These are phyloP conservation scores for Tylopilus plumbeoviolaceoides DNA, from an alignment of 768 basidiomycete species.

Conservation along the genomic window DNA sequence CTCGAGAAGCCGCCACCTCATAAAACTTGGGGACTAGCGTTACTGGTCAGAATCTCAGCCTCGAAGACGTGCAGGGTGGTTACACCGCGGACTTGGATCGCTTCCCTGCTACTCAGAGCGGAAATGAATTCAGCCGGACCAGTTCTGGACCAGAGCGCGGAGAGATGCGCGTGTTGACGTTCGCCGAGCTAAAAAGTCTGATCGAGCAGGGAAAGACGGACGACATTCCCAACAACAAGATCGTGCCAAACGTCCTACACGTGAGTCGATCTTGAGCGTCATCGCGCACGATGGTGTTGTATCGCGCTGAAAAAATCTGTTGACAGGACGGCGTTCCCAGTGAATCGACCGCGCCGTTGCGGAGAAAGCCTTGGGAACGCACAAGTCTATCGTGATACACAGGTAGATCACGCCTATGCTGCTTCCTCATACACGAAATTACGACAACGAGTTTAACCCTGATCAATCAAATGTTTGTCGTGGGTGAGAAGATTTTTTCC, in stretches of 20 bases:
- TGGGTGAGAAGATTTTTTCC: slow-evolving; percentile 11
- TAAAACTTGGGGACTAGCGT: slow-evolving; percentile 23
- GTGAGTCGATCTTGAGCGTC: slow-evolving; percentile 36
- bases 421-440: slow-evolving; percentile 13
- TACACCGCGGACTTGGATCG: slow-evolving; percentile 9
- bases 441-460: slow-evolving; percentile 11
- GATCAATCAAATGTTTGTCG: slow-evolving; percentile 1
- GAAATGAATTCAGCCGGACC: slow-evolving; percentile 16
- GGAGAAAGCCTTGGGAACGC: slow-evolving; percentile 71
- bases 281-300: not conserved
- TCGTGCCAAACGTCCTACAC: slow-evolving; percentile 63
- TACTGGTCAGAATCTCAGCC: slow-evolving; percentile 24
- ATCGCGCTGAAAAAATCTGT: not conserved
- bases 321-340: slow-evolving; percentile 54
- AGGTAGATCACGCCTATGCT: slow-evolving; percentile 9
- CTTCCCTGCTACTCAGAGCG: slow-evolving; percentile 13
- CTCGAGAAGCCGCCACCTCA: slow-evolving; percentile 31
- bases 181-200: slow-evolving; percentile 64
- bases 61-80: slow-evolving; percentile 25
- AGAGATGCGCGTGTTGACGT: slow-evolving; percentile 50
- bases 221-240: slow-evolving; percentile 74
- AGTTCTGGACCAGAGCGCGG: slow-evolving; percentile 7
- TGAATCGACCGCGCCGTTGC: slow-evolving; percentile 43
- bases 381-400: slow-evolving; percentile 15
- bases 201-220: slow-evolving; percentile 70